Conservation (phyloP, 2,329 filamentous ascomycete genomes). For the Sclerotinia sclerotiorum region DNA sequence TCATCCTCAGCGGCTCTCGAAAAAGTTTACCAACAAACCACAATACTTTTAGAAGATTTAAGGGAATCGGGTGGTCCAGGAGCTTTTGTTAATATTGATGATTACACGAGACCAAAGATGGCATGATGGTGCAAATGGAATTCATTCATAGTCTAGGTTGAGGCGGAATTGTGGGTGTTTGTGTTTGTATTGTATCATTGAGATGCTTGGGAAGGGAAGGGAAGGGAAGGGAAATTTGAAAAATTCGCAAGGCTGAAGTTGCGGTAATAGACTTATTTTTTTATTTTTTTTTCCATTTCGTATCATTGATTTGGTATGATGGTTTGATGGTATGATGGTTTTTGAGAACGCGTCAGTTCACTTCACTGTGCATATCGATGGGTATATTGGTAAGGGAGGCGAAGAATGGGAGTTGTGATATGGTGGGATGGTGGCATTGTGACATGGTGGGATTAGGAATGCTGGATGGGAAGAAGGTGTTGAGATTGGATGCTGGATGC, state of each 20-base stretch:
- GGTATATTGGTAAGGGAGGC: not conserved
- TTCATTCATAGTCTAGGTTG: not conserved
- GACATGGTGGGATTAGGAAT: not conserved
- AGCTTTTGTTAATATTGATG: conserved; percentile 73
- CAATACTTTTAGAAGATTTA: conserved; percentile 79
- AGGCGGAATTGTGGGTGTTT: not conserved
- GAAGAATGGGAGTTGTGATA: not conserved
- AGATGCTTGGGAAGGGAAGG: not conserved
- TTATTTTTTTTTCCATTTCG: too few relatives aligned
- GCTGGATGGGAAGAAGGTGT: not conserved
- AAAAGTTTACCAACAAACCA: conserved; percentile 81
- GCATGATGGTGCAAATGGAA: not conserved
- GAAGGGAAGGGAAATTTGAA: not conserved
- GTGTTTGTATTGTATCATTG: not conserved
- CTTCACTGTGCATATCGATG: not conserved
- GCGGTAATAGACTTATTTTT: not conserved
- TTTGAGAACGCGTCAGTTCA: not conserved
- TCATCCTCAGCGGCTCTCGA: conserved; percentile 84
- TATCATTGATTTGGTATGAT: not conserved
- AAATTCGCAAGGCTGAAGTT: not conserved
- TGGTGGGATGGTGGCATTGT: not conserved
- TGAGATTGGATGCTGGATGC: too few relatives aligned
- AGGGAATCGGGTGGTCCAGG: conserved; percentile 76
- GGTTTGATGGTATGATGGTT: not conserved
- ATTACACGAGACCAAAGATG: conserved; percentile 33